Base-by-base conservation (phyloP, 441 rosid species). In the Kokia cookei region DNA sequence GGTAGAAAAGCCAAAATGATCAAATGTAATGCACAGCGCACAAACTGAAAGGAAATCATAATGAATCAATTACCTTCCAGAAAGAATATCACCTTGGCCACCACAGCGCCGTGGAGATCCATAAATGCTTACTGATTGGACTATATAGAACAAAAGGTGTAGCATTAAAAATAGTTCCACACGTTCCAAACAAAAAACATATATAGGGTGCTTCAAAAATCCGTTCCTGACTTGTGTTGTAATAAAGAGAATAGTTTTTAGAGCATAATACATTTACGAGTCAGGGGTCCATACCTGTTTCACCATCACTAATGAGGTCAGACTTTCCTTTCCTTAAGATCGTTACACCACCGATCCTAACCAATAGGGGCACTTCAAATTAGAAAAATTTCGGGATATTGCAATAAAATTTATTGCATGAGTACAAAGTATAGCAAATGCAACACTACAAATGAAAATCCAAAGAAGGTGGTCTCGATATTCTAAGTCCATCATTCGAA, bases 21-120 rank as follows among this genome's bases (percentile, higher is more conserved):
- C 35, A 22, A 22, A 42, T 27, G 15, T 22, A 71, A 55, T 13
- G 50, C 2, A 71, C 51, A 71, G 14, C n/a, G 51, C 2, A 4
- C 64, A 45, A 72, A 6, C 40, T 6, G 65, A 40, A 42, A 57
- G 6, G 55, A 71, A 57, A 58, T 42, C 59, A 5, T 24, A 32
- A 10, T 5, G 26, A 15, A 58, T 42, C 65, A 65, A 73, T 84
- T 79, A 95, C 99, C 97, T 84, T 82, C 98, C 99, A 32, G 99
- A 92, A 65, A 93, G 99, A 75, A 95, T 91, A 77, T 95, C 98
- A 15, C 97, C 99, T 76, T 95, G 98, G 69, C 98, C 98, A 69
- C 97, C 99, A 72, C 97, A 95, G 40, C 97, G 96, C 80, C 98
- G 82, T 67, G 97, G 97, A 0, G 97, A 93, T 72, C 98, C 95